Base-by-base conservation (phyloP, 2,329 filamentous ascomycete genomes). In the Arthrinium phaeospermum region DNA sequence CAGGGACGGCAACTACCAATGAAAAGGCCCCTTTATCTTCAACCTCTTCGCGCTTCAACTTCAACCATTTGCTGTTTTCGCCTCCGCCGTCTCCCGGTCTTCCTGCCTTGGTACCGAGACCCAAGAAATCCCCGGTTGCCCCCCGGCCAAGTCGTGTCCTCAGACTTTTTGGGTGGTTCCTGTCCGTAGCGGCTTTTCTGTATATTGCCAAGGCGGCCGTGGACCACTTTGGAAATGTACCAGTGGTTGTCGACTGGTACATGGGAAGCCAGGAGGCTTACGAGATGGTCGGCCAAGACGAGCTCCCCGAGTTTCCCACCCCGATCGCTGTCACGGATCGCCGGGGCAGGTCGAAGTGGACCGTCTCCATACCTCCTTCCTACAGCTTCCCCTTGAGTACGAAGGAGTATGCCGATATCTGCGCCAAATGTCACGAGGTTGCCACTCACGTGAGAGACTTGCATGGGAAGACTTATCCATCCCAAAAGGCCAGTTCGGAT, bases 291-390 rank as follows among this genome's bases (percentile, higher is more conserved):
- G 89, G 87, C 49, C 90, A 90, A 73, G 88, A 91, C 73, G 85
- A 85, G 57, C 81, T 94, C n/a, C 93, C 93, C 0, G 87, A 92
- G 41, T 91, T 93, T 74, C 91, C 94, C 0, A 92, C 92, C 0
- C 92, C 93, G 0, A 86, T 96, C 27, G 87, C 94, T 7, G 86
- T 95, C 67, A 89, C 87, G 19, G 93, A 95, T 81, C 83, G 85
- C 37, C 85, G 86, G 64, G 92, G 92, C 3, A 88, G 86, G 70
- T 85, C 90, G 14, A 92, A 89, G 79, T 97, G 94, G 94, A 96
- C 94, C 0, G 89, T 97, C 14, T 94, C 90, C 1, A 95, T 97
- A 49, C 94, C 94, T 0, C 85, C 87, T 8, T 87, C 86, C 72
- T 85, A 87, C 67, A 84, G 86, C 4, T 96, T 96, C 73, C 94